Evolutionary conservation across 2,329 filamentous ascomycete genomes (phyloP), one percentile per base, ranked within the genome.

Genomic region (Endoconidiophora laricicola): DNA sequence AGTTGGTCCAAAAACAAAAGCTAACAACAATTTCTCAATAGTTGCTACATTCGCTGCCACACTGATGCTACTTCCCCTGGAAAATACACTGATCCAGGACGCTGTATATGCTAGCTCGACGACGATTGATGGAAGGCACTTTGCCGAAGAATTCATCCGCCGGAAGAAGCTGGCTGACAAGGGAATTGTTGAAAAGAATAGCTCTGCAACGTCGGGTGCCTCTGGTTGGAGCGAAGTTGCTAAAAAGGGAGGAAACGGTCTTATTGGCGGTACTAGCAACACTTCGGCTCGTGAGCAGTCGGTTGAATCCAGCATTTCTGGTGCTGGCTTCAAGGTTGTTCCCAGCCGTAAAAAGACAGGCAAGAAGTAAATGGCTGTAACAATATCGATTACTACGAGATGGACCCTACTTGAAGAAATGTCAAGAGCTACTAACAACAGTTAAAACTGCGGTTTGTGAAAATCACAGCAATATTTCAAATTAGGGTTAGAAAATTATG

Each of bases 141-240:
- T 96, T 60, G 87, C 86, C 0, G 85, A 94, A 53, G 91, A 98
- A 63, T 98, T 91, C 60, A 77, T 96, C 53, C 83, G 88, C 33
- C 87, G 90, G 58, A 90, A 88, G 67, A 93, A 84, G 71, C 76
- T 93, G 1, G 90, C 91, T 0, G 90, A 96, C 58, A 91, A 88
- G 69, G 91, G 91, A 38, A 76, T 95, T 39, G 72, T 94, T 16
- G 83, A 87, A 62, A 81, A 85, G 58, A 76, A 83, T 49, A 72
- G 78, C 14, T 70, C 74, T 44, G 72, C 67, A 46, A 60, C 72
- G 60, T 51, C 64, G 58, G 54, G 69, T 63, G 56, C 65, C n/a
- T 49, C 50, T n/a, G 90, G 90, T 18, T 98, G 91, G 91, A 94
- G 75, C 58, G 91, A 96, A 67, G 91, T 98, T 48, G 91, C 91